Conservation (phyloP, 1,284 basidiomycete genomes). For the Mycosarcoma maydis region DNA sequence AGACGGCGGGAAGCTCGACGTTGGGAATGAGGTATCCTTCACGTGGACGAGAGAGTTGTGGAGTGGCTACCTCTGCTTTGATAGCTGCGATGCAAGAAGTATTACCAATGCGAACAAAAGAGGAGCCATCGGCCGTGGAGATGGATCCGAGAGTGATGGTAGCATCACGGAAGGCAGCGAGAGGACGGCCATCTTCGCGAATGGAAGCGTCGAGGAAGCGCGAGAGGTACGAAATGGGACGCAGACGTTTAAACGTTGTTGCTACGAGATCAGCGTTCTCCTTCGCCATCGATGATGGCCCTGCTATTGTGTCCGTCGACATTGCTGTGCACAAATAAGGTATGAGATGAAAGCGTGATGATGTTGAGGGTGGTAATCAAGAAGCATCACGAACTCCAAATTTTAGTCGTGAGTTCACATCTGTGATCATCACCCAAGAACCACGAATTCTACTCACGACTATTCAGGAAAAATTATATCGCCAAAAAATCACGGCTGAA, state of each 20-base stretch:
- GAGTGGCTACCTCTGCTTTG: conserved; percentile 50
- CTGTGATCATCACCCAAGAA: no score
- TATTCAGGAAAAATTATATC: no score
- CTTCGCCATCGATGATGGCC: not conserved
- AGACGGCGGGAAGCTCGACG: conserved; percentile 89
- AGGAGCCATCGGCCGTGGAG: conserved; percentile 47
- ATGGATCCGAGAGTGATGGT: conserved; percentile 42
- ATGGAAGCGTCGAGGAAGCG: conserved; percentile 49
- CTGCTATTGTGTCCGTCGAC: conserved; percentile 12
- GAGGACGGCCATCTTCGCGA: conserved; percentile 46
- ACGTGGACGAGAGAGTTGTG: conserved; percentile 28
- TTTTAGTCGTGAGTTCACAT: no score
- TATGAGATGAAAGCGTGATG: not conserved
- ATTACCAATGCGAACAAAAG: conserved; percentile 44
- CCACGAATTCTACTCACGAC: not conserved
- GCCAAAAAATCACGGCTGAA: conserved; percentile 8
- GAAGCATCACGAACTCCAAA: no score
- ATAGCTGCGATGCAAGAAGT: conserved; percentile 50
- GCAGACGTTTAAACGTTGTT: conserved; percentile 52
- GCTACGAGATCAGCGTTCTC: conserved; percentile 31
- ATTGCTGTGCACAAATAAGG: conserved; percentile 8
- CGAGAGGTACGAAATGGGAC: conserved; percentile 47
- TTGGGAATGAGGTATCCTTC: conserved; percentile 71
- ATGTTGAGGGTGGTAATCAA: not conserved
- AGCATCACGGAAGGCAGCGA: conserved; percentile 33